Evolutionary conservation across 2,329 filamentous ascomycete species (phyloP).

Genomic region (Phoma sp.): DNA sequence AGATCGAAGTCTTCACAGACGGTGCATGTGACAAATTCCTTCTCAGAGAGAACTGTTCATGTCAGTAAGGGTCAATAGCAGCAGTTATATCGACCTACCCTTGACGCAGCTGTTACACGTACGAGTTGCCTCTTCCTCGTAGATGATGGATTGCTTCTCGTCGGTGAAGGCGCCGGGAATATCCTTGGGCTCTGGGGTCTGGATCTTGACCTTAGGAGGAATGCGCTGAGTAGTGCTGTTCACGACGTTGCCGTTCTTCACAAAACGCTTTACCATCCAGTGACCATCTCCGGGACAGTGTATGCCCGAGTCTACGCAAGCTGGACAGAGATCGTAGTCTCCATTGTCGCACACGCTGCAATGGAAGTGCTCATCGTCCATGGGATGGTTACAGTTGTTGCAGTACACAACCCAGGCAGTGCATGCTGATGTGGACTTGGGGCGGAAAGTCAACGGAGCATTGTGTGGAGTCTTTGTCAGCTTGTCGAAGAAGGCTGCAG

Average conservation of each 20-base stretch:
- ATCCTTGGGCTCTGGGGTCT: conserved; percentile 43
- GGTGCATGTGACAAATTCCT: conserved; percentile 83
- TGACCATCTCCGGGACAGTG: conserved; percentile 80
- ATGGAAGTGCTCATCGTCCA: conserved; percentile 87
- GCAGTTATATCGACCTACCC: conserved; percentile 50
- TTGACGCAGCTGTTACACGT: conserved; percentile 76
- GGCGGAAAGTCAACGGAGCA: conserved; percentile 47
- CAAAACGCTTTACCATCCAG: conserved; percentile 91
- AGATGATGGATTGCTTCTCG: conserved; percentile 50
- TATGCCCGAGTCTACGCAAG: conserved; percentile 76
- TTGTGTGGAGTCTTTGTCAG: conserved; percentile 36
- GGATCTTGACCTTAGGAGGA: conserved; percentile 63
- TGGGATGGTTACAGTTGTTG: conserved; percentile 82
- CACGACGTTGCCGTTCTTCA: conserved; percentile 77
- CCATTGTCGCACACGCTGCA: conserved; percentile 92
- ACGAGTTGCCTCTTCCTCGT: conserved; percentile 56
- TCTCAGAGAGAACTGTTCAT: conserved; percentile 69
- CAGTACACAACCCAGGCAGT: conserved; percentile 84
- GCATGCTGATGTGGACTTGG: conserved; percentile 46
- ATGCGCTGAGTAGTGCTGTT: conserved; percentile 86
- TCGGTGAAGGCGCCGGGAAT: conserved; percentile 55
- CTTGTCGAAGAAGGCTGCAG: conserved; percentile 39
- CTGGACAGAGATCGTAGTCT: conserved; percentile 89
- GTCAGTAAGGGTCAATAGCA: conserved; percentile 28
- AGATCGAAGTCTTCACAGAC: conserved; percentile 90